Conservation (phyloP, 257 asterid genomes). For the Dorcoceras hygrometricum region DNA sequence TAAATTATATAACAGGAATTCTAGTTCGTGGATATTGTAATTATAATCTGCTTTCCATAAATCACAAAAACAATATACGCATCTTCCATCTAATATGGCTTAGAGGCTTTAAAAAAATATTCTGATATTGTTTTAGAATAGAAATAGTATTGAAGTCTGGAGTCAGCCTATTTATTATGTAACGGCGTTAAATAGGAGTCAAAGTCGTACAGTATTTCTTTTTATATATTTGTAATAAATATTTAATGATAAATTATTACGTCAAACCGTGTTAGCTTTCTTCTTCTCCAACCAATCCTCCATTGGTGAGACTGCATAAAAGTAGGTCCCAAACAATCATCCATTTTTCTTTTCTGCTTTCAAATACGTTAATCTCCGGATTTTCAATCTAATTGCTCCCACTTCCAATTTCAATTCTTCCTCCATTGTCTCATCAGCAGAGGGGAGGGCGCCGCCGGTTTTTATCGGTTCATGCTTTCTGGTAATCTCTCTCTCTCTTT, state of each 20-base stretch:
- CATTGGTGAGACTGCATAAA: slow-evolving; percentile 25
- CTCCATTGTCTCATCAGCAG: slow-evolving; percentile 24
- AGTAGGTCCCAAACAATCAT: slow-evolving; percentile 4
- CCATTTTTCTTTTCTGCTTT: slow-evolving; percentile 13
- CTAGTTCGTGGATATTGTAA: too few relatives aligned
- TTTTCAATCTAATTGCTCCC: slow-evolving; percentile 26
- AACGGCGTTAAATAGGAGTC: slow-evolving; percentile 15
- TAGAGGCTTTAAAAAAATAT: too few relatives aligned
- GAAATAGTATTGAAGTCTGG: neutral
- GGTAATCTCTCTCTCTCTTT: neutral
- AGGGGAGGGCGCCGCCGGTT: slow-evolving; percentile 32
- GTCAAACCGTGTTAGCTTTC: slow-evolving; percentile 35
- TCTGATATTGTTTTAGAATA: too few relatives aligned
- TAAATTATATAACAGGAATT: too few relatives aligned
- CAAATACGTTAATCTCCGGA: slow-evolving; percentile 26
- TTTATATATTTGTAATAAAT: too few relatives aligned
- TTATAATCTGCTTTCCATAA: too few relatives aligned
- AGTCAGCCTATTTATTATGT: neutral
- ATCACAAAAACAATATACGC: too few relatives aligned
- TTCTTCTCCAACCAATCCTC: slow-evolving; percentile 35
- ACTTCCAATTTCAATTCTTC: slow-evolving; percentile 21
- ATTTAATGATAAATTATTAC: slow-evolving; percentile 11
- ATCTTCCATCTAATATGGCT: too few relatives aligned
- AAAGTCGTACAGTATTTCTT: too few relatives aligned
- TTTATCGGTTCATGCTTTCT: slow-evolving; percentile 46